Evolutionary conservation across 257 asterid species (phyloP), one percentile per base, ranked within the genome.

Genomic region (Solanum lignicaule): DNA sequence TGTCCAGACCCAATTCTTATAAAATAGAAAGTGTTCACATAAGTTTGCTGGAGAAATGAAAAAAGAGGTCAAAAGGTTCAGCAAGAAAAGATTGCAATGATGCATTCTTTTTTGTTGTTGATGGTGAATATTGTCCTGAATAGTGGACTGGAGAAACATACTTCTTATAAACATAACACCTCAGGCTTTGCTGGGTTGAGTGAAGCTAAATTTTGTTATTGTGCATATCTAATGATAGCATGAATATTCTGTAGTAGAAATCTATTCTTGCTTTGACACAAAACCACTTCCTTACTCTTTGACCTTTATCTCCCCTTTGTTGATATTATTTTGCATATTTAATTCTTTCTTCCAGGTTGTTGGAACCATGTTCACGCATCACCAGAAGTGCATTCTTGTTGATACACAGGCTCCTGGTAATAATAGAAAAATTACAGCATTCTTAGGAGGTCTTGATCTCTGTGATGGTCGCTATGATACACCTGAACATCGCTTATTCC

Each of bases 381-480:
- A 96, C 91, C 99, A 96, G 95, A 96, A 96, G 91, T 94, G 96
- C 93, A 98, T 96, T 90, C 92, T 96, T 87, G 94, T 95, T 84
- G 99, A 96, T 90, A 92, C 98, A 29, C 98, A 96, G 90, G 98
- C 98, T 65, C 25, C 85, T 90, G 98, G 98, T 31, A 96, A 94
- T 90, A 93, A 93, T 85, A 93, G 99, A 60, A 95, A 93, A 91
- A 89, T 96, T 71, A 96, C 98, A 83, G 98, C 99, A 48, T 95
- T 96, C 86, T 38, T 95, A 58, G 99, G 99, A 25, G 99, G 99
- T 85, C 87, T 96, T 75, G 99, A 96, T 93, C 93, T 96, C 81
- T 96, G 99, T 88, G 99, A 96, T 89, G 99, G 99, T 86, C 98
- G 99, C 69, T 96, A 96, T 88, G 99, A 96, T 89, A 95, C 98